Conservation (phyloP, 768 basidiomycete species). For the Melanogaster broomeanus region DNA sequence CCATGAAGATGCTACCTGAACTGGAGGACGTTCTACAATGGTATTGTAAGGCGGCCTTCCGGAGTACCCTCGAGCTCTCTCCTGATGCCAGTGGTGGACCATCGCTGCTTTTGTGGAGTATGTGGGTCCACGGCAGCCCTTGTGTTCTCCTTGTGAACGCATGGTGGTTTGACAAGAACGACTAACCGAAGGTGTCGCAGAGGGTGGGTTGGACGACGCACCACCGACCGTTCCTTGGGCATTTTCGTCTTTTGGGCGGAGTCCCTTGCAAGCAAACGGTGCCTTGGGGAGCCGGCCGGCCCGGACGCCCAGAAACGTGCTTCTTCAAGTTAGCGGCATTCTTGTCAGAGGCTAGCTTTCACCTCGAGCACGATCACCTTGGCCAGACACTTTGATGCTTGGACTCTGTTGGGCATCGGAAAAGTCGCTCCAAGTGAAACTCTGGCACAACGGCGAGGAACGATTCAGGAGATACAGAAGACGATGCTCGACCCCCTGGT, state of each 20-base stretch:
- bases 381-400: neutral
- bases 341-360: neutral
- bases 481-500: neutral
- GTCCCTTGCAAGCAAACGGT: slow-evolving; percentile 2
- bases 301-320: slow-evolving; percentile 3
- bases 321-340: slow-evolving; percentile 14
- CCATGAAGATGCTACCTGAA: slow-evolving; percentile 21
- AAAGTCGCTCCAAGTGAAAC: slow-evolving; percentile 9
- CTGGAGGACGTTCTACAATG: slow-evolving; percentile 34
- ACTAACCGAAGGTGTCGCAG: slow-evolving; percentile 4
- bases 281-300: slow-evolving; percentile 16
- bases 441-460: slow-evolving; percentile 6
- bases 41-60: slow-evolving; percentile 28
- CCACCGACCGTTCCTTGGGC: neutral
- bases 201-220: slow-evolving; percentile 1
- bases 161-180: slow-evolving; percentile 17
- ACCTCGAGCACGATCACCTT: neutral
- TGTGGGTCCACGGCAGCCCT: neutral
- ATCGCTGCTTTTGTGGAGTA: slow-evolving; percentile 16
- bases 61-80: slow-evolving; percentile 26
- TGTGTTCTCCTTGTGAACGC: slow-evolving; percentile 17
- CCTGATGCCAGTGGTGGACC: slow-evolving; percentile 14
- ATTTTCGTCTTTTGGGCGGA: neutral
- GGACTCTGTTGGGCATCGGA: slow-evolving; percentile 5
- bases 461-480: neutral